Percentiles rank a stretch among this genome's conserved stretches.
phyloP scores from a whole-genome alignment of 352 stramenopile genomes.

The Globisporangium radiosum region DNA sequence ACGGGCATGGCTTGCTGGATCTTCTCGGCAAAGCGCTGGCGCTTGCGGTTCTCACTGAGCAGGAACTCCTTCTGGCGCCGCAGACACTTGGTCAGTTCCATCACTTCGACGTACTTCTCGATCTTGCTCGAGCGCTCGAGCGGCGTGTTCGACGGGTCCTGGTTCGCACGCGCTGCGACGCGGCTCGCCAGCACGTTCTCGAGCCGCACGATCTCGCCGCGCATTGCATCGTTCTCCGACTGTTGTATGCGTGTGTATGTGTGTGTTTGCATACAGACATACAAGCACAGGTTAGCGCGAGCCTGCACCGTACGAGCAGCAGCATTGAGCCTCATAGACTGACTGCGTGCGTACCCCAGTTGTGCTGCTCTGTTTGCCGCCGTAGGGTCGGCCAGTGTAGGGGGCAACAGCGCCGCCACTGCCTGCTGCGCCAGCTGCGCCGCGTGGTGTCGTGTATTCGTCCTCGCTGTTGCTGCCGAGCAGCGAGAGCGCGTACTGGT shows the following conservation, averaged over 20 bases:
- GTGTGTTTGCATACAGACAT: background rate
- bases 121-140: slow-evolving; percentile 80
- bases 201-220: slow-evolving; percentile 65
- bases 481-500: slow-evolving; percentile 47
- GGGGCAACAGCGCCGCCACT: slow-evolving; percentile 14
- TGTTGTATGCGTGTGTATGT: slow-evolving; percentile 10
- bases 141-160: slow-evolving; percentile 58
- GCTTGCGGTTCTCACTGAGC: slow-evolving; percentile 82
- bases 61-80: slow-evolving; percentile 82
- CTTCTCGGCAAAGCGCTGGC: slow-evolving; percentile 80
- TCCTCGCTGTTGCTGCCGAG: slow-evolving; percentile 49
- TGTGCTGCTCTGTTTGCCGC: slow-evolving; percentile 15
- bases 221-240: slow-evolving; percentile 77
- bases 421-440: background rate
- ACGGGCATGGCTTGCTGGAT: slow-evolving; percentile 84
- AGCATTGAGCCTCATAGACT: too few species aligned
- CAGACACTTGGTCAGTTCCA: slow-evolving; percentile 85
- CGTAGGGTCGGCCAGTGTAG: slow-evolving; percentile 50
- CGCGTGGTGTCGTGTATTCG: slow-evolving; percentile 32
- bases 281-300: background rate
- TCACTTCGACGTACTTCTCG: slow-evolving; percentile 84
- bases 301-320: too few species aligned
- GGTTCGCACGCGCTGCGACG: slow-evolving; percentile 63
- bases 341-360: slow-evolving; percentile 28
- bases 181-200: slow-evolving; percentile 69